phyloP scores from a whole-genome alignment of 345 rosid genomes.

The Zanthoxylum bungeanum region DNA sequence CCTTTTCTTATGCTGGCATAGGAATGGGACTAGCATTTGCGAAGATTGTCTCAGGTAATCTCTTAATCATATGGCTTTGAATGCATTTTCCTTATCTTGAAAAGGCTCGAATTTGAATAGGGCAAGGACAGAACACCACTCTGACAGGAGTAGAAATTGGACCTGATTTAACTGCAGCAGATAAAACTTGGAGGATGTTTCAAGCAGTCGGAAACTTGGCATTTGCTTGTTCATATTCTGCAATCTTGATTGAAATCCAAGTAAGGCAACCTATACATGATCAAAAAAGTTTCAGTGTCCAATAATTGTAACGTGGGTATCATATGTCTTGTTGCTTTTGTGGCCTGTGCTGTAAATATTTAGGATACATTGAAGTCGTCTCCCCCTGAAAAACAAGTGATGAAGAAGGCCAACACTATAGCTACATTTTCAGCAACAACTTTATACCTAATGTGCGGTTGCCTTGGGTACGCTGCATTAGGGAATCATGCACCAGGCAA shows the following conservation, averaged over 20 bases:
- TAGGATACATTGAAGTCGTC: constrained; percentile 50
- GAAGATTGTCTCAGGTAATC: constrained; percentile 26
- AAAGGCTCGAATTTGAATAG: constrained; percentile 1
- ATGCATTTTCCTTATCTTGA: neutral
- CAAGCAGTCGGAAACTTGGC: constrained; percentile 25
- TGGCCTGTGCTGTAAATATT: neutral
- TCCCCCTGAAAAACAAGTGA: constrained; percentile 45
- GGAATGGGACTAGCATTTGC: constrained; percentile 51
- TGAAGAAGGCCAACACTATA: constrained; percentile 46
- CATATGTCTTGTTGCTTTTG: neutral
- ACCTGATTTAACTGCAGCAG: constrained; percentile 8
- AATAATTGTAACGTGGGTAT: no score
- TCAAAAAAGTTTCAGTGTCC: no score
- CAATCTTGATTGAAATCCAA: constrained; percentile 21
- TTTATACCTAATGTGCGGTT: constrained; percentile 34
- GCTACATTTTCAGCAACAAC: constrained; percentile 38
- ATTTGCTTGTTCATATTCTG: constrained; percentile 23
- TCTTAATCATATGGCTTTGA: neutral
- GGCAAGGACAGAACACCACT: constrained; percentile 10
- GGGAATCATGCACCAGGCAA: constrained; percentile 20
- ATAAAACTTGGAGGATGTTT: constrained; percentile 23
- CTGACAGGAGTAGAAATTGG: constrained; percentile 26
- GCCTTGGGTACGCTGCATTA: constrained; percentile 14
- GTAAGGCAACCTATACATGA: constrained; percentile 1
- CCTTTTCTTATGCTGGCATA: constrained; percentile 43